Evolutionary conservation across 164 flowering plant species (phyloP).

Genomic region (Aristolochia contorta): DNA sequence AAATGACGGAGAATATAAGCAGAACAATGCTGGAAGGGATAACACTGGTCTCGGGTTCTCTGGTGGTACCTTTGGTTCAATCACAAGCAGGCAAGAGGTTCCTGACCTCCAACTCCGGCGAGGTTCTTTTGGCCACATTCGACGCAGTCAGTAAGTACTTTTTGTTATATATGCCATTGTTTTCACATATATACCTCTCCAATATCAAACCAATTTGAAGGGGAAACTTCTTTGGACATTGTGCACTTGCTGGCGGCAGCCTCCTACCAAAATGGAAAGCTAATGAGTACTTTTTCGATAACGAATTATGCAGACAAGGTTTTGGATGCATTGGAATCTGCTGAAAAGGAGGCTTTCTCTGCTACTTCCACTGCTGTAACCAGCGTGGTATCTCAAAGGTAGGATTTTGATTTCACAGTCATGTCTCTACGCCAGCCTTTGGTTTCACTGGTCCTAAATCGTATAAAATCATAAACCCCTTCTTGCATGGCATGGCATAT

Average conservation of each 20-base stretch:
- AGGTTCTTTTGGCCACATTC: slow-evolving; percentile 80
- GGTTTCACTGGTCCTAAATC: background rate
- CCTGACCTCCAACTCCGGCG: slow-evolving; percentile 60
- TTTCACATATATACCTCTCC: no score
- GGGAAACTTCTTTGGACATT: no score
- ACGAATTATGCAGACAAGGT: slow-evolving; percentile 29
- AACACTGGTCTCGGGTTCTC: slow-evolving; percentile 46
- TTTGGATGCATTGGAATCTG: slow-evolving; percentile 80
- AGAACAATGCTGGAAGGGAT: slow-evolving; percentile 57
- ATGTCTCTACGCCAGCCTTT: no score
- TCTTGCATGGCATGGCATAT: no score
- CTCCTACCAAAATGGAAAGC: no score
- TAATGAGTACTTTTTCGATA: no score
- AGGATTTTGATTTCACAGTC: background rate
- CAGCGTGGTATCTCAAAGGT: slow-evolving; percentile 57
- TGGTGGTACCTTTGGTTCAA: slow-evolving; percentile 44
- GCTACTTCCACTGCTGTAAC: slow-evolving; percentile 61
- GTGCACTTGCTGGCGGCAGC: no score
- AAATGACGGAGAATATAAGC: slow-evolving; percentile 75
- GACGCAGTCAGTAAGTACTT: slow-evolving; percentile 75
- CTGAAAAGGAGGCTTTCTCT: slow-evolving; percentile 61
- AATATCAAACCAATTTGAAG: no score
- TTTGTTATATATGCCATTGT: no score
- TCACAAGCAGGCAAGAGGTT: slow-evolving; percentile 68
- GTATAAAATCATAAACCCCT: background rate